Evolutionary conservation across 164 flowering plant species (phyloP).

Genomic region (Chimonanthus salicifolius): DNA sequence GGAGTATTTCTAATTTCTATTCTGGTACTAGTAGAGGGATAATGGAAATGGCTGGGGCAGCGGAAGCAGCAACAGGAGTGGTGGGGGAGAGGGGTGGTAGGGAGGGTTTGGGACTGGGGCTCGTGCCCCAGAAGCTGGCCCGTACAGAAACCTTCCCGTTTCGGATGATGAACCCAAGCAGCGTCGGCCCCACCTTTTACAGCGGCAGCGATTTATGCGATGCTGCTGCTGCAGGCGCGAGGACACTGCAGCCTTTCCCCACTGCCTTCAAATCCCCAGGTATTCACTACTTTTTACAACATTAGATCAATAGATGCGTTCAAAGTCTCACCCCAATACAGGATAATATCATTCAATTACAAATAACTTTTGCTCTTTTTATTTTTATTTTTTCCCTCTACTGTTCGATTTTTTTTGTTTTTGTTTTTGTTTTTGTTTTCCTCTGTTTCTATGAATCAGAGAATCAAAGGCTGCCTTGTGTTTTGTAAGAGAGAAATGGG

Average conservation of each 20-base stretch:
- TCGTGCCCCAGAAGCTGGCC: constrained; percentile 24
- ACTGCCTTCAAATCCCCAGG: constrained; percentile 36
- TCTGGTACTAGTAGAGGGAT: neutral
- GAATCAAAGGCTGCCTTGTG: neutral
- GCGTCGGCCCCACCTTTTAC: constrained; percentile 27
- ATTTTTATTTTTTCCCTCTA: neutral
- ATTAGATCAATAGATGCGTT: too few relatives aligned
- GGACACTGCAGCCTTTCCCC: constrained; percentile 37
- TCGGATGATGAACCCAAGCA: constrained; percentile 21
- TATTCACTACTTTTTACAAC: neutral
- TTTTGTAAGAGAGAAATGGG: neutral
- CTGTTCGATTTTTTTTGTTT: neutral
- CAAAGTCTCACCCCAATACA: too few relatives aligned
- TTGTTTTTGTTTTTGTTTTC: too few relatives aligned
- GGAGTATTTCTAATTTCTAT: too few relatives aligned
- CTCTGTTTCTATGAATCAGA: neutral
- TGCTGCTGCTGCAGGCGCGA: constrained; percentile 19
- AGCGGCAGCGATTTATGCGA: constrained; percentile 22
- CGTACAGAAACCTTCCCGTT: constrained; percentile 28
- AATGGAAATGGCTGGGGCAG: constrained; percentile 5
- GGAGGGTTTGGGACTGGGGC: constrained; percentile 30
- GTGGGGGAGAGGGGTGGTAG: constrained; percentile 1
- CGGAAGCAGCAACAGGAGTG: neutral
- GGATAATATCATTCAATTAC: neutral
- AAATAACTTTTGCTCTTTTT: neutral